A percentile compares a stretch with the other conserved stretches of the same genome.
Evolutionary conservation across 2,329 filamentous ascomycete species (phyloP).

Genomic region (Beauveria brongniartii): DNA sequence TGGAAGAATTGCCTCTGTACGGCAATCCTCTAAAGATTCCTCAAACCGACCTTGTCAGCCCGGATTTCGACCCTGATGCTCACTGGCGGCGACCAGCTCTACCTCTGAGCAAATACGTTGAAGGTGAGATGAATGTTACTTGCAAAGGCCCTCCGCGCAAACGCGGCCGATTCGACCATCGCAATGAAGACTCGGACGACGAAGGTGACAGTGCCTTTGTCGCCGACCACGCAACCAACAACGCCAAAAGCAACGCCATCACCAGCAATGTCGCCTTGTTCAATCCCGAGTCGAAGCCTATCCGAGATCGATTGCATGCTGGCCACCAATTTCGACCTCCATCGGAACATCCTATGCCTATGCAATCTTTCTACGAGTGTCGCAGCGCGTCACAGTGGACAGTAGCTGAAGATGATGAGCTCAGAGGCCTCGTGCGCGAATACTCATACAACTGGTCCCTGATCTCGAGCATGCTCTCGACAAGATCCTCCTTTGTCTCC

Average conservation of each 20-base stretch:
- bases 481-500: conserved; percentile 70
- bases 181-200: conserved; percentile 60
- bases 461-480: conserved; percentile 71
- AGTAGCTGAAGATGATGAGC: conserved; percentile 78
- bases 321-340: conserved; percentile 90
- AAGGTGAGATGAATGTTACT: conserved; percentile 67
- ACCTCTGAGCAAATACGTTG: conserved; percentile 79
- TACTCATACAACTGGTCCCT: conserved; percentile 98
- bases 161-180: conserved; percentile 75
- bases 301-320: conserved; percentile 82
- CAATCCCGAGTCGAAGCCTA: conserved; percentile 77
- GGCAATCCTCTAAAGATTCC: conserved; percentile 54
- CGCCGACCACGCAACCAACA: conserved; percentile 39
- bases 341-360: conserved; percentile 84
- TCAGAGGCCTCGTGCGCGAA: conserved; percentile 76
- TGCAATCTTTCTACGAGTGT: conserved; percentile 82
- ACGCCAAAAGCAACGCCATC: conserved; percentile 52
- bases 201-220: conserved; percentile 50
- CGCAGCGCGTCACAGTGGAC: conserved; percentile 88
- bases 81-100: conserved; percentile 70
- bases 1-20: conserved; percentile 77
- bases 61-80: conserved; percentile 58
- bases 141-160: conserved; percentile 60
- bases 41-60: conserved; percentile 46
- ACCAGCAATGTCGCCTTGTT: conserved; percentile 79